Conservation (phyloP, 2,329 filamentous ascomycete species). For the Fusarium penzigii region DNA sequence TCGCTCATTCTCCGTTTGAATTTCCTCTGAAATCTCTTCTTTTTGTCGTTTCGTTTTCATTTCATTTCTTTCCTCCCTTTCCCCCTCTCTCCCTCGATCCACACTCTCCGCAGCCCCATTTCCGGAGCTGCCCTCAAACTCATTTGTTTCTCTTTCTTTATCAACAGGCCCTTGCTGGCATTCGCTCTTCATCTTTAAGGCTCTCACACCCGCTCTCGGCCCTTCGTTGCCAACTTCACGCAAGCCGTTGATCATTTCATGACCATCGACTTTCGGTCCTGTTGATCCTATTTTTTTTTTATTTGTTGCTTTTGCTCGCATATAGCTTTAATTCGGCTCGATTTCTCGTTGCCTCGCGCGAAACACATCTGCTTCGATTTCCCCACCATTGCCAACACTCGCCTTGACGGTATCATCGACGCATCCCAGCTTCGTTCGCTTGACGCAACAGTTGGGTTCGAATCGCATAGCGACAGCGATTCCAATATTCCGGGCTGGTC, state of each 20-base stretch:
- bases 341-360: conserved; percentile 28
- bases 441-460: conserved; percentile 46
- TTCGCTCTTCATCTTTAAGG: conserved; percentile 23
- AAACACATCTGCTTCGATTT: conserved; percentile 32
- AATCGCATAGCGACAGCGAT: conserved; percentile 31
- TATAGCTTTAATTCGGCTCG: conserved; percentile 44
- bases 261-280: conserved; percentile 27
- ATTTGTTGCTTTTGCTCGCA: conserved; percentile 39
- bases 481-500: conserved; percentile 48
- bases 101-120: conserved; percentile 35
- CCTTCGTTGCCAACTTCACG: conserved; percentile 29
- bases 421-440: conserved; percentile 42
- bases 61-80: conserved; percentile 30
- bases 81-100: conserved; percentile 30
- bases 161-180: conserved; percentile 29
- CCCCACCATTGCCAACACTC: conserved; percentile 29
- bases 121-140: conserved; percentile 29
- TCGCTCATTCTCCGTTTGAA: conserved; percentile 21
- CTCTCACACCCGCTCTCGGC: conserved; percentile 27
- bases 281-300: conserved; percentile 32
- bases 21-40: conserved; percentile 33
- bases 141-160: conserved; percentile 26
- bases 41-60: conserved; percentile 33
- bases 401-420: conserved; percentile 44
- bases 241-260: conserved; percentile 28